These are phyloP conservation scores for Glutinoglossum americanum DNA, from an alignment of 495 filamentous ascomycete species.

Conservation along the genomic window DNA sequence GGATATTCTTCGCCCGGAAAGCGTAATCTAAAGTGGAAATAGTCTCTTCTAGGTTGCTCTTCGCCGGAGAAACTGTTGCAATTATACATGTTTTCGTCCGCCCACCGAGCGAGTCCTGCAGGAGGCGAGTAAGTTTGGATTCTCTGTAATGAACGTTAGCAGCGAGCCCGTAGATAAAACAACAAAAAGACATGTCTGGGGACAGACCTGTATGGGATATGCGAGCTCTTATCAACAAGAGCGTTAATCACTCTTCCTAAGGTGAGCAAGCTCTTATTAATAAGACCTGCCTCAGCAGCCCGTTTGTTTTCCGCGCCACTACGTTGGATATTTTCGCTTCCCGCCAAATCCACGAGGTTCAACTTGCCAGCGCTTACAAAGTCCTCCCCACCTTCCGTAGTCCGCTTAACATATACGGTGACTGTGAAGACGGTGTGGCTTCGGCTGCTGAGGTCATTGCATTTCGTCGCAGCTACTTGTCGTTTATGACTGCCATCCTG, in stretches of 20 bases:
- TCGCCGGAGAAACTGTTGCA: slow-evolving; percentile 82
- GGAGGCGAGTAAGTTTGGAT: slow-evolving; percentile 80
- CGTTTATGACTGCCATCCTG: slow-evolving; percentile 77
- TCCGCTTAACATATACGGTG: slow-evolving; percentile 66
- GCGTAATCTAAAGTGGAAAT: slow-evolving; percentile 96
- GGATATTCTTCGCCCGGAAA: slow-evolving; percentile 92
- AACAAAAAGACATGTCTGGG: background rate
- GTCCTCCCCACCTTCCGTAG: slow-evolving; percentile 66
- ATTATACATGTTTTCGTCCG: slow-evolving; percentile 97
- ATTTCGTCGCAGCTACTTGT: slow-evolving; percentile 93
- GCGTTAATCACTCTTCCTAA: slow-evolving; percentile 95
- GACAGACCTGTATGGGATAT: slow-evolving; percentile 60
- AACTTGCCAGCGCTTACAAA: slow-evolving; percentile 86
- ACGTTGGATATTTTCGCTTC: slow-evolving; percentile 91
- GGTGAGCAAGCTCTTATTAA: slow-evolving; percentile 93
- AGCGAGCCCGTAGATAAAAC: background rate
- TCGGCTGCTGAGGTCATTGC: slow-evolving; percentile 88
- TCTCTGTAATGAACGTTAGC: slow-evolving; percentile 30
- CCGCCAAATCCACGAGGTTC: slow-evolving; percentile 88
- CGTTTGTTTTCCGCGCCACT: slow-evolving; percentile 96
- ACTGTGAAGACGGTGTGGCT: slow-evolving; percentile 95
- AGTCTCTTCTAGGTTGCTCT: slow-evolving; percentile 89
- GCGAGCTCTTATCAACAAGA: slow-evolving; percentile 68
- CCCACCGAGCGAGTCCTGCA: slow-evolving; percentile 92
- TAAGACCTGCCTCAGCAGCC: slow-evolving; percentile 82